phyloP scores from a whole-genome alignment of 306 rosid genomes.

The Bauhinia variegata region DNA sequence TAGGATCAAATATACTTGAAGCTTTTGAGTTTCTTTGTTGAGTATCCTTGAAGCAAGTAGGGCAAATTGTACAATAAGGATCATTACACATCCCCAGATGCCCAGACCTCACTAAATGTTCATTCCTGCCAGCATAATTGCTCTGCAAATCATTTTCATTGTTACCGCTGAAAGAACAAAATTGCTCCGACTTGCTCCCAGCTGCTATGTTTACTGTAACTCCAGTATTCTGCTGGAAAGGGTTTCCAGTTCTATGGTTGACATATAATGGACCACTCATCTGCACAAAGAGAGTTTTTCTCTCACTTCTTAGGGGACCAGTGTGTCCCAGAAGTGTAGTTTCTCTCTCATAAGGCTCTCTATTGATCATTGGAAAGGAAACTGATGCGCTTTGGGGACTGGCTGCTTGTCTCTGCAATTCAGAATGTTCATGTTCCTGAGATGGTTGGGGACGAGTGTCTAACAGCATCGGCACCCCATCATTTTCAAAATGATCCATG shows the following conservation, averaged over 20 bases:
- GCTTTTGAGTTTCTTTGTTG: constrained; percentile 47
- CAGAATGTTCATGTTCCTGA: constrained; percentile 43
- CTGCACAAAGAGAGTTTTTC: constrained; percentile 55
- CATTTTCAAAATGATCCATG: constrained; percentile 64
- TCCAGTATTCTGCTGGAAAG: constrained; percentile 31
- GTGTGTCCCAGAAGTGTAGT: constrained; percentile 67
- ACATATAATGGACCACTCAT: constrained; percentile 70
- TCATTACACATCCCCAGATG: constrained; percentile 88
- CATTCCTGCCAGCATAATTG: constrained; percentile 50
- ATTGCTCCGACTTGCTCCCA: constrained; percentile 40
- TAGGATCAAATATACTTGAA: constrained; percentile 54
- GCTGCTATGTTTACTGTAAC: constrained; percentile 38
- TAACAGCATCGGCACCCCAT: constrained; percentile 65
- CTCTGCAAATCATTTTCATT: constrained; percentile 48
- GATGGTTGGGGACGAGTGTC: constrained; percentile 36
- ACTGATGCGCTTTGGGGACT: constrained; percentile 66
- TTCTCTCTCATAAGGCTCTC: constrained; percentile 51
- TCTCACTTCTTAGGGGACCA: constrained; percentile 67
- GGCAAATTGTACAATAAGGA: constrained; percentile 92
- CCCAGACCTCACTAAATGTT: constrained; percentile 82
- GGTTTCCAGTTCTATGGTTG: constrained; percentile 43
- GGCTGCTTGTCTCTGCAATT: constrained; percentile 41
- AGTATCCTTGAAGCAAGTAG: constrained; percentile 59
- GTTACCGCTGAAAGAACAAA: constrained; percentile 40
- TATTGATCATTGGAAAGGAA: constrained; percentile 55